Evolutionary conservation across 805 yeast genomes (phyloP), one percentile per base, ranked within the genome.

Genomic region (Kluyveromyces siamensis): DNA sequence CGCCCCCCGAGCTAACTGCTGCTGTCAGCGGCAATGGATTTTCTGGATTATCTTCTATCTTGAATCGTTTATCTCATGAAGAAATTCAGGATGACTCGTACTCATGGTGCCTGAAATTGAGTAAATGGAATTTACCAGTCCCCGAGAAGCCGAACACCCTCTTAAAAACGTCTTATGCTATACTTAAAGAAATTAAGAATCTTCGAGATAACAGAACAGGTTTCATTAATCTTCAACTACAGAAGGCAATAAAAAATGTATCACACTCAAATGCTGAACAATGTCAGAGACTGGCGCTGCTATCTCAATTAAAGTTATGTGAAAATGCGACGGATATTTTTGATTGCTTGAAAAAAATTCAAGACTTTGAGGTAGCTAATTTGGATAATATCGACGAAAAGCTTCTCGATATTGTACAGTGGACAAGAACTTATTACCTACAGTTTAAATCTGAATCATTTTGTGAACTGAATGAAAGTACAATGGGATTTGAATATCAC

Each of bases 81-180:
- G 5, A 36, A 38, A 25, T 36, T n/a, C 17, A 52, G 1, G 60
- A 58, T 19, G 61, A 62, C 21, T 50, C 65, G 1, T 84, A 74
- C 59, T 80, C 76, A 50, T 81, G 88, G 79, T 77, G 81, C 1
- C 83, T 96, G 88, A 84, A 84, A 58, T 64, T 90, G 39, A 77
- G 75, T 40, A 76, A 78, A 45, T 90, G 97, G 97, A 84, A 83
- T 47, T 51, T 85, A 1, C 87, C 95, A 0, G 52, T 60, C 0
- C 72, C 81, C 1, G 60, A 58, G 2, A 53, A 50, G 0, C 60
- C 74, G 0, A 45, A 47, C 0, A 62, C 69, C 1, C 76, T 72
- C 38, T 71, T 77, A 41, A 75, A 74, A 41, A 66, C 71, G 2
- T 63, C 82, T 2, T 87, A 83, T 58, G 68, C 70, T 4, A 60